Evolutionary conservation across 176 grass and related monocot genomes (phyloP).

Genomic region (Neostapfia colusana): DNA sequence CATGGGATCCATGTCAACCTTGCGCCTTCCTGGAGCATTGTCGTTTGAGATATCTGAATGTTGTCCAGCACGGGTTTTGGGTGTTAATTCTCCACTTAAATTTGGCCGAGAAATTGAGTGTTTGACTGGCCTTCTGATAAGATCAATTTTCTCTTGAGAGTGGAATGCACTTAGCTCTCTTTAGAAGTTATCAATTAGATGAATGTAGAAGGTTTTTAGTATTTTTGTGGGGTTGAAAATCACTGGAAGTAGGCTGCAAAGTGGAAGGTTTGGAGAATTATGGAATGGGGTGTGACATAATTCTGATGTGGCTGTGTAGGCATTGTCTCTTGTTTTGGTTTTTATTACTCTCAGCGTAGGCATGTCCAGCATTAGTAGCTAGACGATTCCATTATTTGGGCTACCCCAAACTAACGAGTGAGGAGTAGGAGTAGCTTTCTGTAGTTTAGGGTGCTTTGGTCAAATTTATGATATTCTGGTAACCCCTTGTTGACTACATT

Average conservation of each 20-base stretch:
- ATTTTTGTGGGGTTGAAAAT: background rate
- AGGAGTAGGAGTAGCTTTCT: background rate
- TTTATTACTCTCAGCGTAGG: background rate
- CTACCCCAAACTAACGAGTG: background rate
- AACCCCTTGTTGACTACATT: background rate
- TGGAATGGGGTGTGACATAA: background rate
- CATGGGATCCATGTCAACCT: slow-evolving; percentile 15
- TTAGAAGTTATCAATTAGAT: background rate
- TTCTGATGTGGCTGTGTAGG: background rate
- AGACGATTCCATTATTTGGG: background rate
- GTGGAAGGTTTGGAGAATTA: background rate
- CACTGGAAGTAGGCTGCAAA: background rate
- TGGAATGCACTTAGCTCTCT: slow-evolving; percentile 5
- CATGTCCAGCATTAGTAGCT: background rate
- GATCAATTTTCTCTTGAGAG: background rate
- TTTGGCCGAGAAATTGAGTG: background rate
- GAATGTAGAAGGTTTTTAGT: background rate
- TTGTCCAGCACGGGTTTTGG: background rate
- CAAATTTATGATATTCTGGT: background rate
- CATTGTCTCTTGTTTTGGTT: background rate
- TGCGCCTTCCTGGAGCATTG: slow-evolving; percentile 18
- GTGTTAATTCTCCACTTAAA: background rate
- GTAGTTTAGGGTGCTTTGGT: slow-evolving; percentile 9
- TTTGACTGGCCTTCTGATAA: background rate
- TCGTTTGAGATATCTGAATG: background rate